Percentiles rank a stretch among this genome's conserved stretches.
phyloP scores from a whole-genome alignment of 768 basidiomycete genomes.

The Mycena haematopus region DNA sequence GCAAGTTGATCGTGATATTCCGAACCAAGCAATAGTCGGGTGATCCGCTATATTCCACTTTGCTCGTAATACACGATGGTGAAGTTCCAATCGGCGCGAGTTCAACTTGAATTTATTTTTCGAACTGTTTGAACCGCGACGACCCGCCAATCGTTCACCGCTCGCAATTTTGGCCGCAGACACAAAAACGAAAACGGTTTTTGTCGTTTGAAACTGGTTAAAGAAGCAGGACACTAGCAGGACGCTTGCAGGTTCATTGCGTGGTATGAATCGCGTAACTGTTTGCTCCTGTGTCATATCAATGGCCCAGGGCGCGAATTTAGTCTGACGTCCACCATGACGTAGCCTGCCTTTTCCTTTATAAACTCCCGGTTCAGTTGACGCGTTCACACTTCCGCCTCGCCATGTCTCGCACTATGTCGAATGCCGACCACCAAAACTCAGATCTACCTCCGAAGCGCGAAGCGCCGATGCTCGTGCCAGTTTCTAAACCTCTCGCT shows the following conservation, averaged over 20 bases:
- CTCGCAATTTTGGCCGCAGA: no score
- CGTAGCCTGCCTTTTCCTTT: not conserved
- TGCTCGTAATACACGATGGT: no score
- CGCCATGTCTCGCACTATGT: conserved; percentile 2
- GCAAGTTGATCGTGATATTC: conserved; percentile 12
- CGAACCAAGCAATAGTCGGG: conserved; percentile 7
- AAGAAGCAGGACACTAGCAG: no score
- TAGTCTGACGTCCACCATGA: not conserved
- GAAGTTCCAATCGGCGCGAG: no score
- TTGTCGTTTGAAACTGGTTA: no score
- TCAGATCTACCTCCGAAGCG: conserved; percentile 34
- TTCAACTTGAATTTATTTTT: no score
- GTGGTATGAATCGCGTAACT: not conserved
- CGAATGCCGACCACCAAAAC: not conserved
- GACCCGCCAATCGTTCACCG: no score
- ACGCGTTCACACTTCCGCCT: not conserved
- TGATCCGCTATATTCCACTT: no score
- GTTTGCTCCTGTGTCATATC: not conserved
- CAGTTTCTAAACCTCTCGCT: conserved; percentile 53
- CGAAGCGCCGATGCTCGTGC: conserved; percentile 28
- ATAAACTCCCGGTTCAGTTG: not conserved
- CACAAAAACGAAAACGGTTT: no score
- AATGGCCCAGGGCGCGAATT: not conserved
- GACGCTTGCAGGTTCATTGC: no score
- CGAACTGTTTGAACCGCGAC: no score